Base-by-base conservation (phyloP, 1,284 basidiomycete genomes). In the Lignosus rhinocerotis region DNA sequence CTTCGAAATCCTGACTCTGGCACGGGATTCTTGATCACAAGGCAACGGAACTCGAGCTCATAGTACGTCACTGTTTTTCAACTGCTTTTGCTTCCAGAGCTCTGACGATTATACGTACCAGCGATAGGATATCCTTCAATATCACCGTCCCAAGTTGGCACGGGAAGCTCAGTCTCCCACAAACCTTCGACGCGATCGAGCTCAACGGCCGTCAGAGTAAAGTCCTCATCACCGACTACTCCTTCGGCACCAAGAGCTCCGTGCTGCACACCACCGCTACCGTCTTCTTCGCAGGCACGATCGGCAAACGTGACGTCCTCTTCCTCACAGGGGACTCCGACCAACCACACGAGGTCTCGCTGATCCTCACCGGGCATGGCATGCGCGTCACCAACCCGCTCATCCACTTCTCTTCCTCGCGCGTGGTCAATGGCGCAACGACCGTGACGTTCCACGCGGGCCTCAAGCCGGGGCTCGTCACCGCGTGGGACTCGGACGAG, bases 191-290 rank as follows among this genome's bases (percentile, higher is more conserved):
- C 6, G 68, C 77, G 6, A 83, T 91, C 63, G 82, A 82, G 2
- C 79, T 92, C 14, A 70, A 73, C 42, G 89, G 89, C 5, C 81
- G 89, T 6, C 80, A 90, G 69, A 88, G 85, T 44, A 91, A 89
- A 71, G 73, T 89, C 25, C 73, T 91, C 39, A 78, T 88, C 17
- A 85, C 85, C 0, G 83, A 90, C 70, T 90, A 88, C 67, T 71
- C 76, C 2, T 89, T 87, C 66, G 88, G 89, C 12, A 46, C 25
- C 0, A 76, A 70, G 14, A 84, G 85, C 10, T 75, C 73, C 45
- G 67, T 86, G 2, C 68, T 80, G 5, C 89, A 86, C 69, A 86
- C 88, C 10, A 90, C 90, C 11, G 87, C 89, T 0, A 78, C 82
- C 53, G 74, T 92, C 31, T 72, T 85, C 67, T 92, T 83, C 65